Conservation (phyloP, 2,329 filamentous ascomycete species). For the Pyrenophora tritici-repentis region DNA sequence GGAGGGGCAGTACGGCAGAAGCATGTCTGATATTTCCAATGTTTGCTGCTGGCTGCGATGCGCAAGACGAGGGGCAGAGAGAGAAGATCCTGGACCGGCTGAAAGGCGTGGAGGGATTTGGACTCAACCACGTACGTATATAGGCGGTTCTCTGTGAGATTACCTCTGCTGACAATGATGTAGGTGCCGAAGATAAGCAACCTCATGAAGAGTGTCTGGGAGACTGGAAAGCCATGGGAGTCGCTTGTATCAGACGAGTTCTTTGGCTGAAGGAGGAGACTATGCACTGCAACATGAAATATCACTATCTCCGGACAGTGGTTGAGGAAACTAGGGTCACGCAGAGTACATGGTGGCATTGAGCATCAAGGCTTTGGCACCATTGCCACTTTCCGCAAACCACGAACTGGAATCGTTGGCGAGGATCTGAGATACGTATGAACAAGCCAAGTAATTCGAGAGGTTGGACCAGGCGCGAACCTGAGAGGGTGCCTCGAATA, state of each 20-base stretch:
- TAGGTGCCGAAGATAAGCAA: conserved; percentile 64
- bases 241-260: conserved; percentile 69
- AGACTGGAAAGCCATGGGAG: conserved; percentile 71
- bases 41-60: conserved; percentile 82
- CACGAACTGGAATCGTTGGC: no score
- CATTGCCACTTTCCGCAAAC: no score
- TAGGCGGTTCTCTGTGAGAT: no score
- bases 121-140: conserved; percentile 71
- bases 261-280: conserved; percentile 55
- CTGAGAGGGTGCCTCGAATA: no score
- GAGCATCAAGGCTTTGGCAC: no score
- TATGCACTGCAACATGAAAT: not conserved
- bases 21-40: conserved; percentile 78
- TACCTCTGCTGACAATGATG: not conserved
- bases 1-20: conserved; percentile 71
- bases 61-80: conserved; percentile 60
- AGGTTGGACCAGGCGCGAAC: no score
- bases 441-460: no score
- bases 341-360: no score
- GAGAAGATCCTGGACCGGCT: conserved; percentile 68
- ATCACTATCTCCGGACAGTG: no score
- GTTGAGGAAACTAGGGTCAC: no score
- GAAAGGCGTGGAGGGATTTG: conserved; percentile 70
- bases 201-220: conserved; percentile 72
- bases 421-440: no score